A percentile compares a stretch with the other conserved stretches of the same genome.
Evolutionary conservation across 441 rosid species (phyloP).

Genomic region (Breynia disticha): DNA sequence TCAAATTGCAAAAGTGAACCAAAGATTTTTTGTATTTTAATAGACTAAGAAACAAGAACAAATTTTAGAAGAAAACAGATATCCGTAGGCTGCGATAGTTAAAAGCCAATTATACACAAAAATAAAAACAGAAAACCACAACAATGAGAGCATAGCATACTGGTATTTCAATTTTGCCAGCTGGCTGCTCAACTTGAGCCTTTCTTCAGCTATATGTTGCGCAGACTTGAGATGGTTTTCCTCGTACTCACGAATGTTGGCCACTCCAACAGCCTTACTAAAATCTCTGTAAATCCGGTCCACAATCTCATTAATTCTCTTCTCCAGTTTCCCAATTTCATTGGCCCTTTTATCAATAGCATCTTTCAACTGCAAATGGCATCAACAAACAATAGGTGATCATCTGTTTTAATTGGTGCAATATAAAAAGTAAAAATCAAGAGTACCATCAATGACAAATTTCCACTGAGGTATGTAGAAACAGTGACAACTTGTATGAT

Average conservation of each 20-base stretch:
- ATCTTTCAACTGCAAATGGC: conserved; percentile 49
- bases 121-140: conserved; percentile 2
- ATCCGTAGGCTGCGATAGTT: neutral
- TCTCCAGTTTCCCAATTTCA: conserved; percentile 73
- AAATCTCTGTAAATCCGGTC: conserved; percentile 74
- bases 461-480: too few relatives aligned
- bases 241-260: conserved; percentile 95
- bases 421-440: conserved; percentile 3
- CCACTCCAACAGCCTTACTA: conserved; percentile 76
- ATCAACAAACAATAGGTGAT: conserved; percentile 16
- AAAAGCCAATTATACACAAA: neutral
- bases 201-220: conserved; percentile 82
- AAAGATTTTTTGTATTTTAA: neutral
- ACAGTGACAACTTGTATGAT: too few relatives aligned
- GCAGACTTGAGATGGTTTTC: conserved; percentile 96
- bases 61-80: neutral
- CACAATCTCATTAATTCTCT: conserved; percentile 83
- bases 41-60: neutral
- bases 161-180: conserved; percentile 93
- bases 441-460: neutral
- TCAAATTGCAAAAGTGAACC: neutral
- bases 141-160: conserved; percentile 43
- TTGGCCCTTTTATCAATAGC: conserved; percentile 53
- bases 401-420: conserved; percentile 8
- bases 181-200: conserved; percentile 88